Percentiles rank a stretch among this genome's conserved stretches.
phyloP scores from a whole-genome alignment of 306 rosid species.

The Senna siamea region DNA sequence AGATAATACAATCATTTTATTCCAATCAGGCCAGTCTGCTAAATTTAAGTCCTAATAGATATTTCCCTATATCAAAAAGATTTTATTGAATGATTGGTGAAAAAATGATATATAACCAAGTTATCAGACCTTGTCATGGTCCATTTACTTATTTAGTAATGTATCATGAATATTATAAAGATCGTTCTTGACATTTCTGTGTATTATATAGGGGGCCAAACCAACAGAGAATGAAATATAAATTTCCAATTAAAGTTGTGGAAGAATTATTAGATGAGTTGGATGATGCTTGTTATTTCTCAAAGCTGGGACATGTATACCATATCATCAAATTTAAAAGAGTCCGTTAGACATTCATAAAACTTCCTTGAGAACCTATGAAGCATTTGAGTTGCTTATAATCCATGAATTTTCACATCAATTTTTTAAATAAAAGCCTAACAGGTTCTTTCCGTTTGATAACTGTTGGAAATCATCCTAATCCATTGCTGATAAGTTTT shows the following conservation, averaged over 20 bases:
- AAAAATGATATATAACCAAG: not conserved
- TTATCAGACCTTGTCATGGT: not conserved
- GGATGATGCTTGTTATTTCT: not conserved
- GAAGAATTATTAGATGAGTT: not conserved
- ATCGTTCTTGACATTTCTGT: not conserved
- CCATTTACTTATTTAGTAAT: not conserved
- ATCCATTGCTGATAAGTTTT: too few species aligned
- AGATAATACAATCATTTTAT: too few species aligned
- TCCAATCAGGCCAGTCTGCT: too few species aligned
- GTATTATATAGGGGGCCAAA: not conserved
- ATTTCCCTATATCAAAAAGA: not conserved
- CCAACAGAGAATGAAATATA: not conserved
- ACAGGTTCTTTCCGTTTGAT: constrained; percentile 18
- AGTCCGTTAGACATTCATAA: not conserved
- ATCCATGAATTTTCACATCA: not conserved
- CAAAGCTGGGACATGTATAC: not conserved
- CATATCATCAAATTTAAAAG: not conserved
- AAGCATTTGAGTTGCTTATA: not conserved
- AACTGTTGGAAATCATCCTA: too few species aligned
- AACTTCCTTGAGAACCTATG: not conserved
- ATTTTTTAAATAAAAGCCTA: not conserved
- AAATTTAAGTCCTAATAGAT: too few species aligned
- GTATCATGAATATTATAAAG: not conserved
- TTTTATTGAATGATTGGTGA: not conserved
- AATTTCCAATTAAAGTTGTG: not conserved